Conservation (phyloP, 805 yeast genomes). For the Candida sakaeoensis region DNA sequence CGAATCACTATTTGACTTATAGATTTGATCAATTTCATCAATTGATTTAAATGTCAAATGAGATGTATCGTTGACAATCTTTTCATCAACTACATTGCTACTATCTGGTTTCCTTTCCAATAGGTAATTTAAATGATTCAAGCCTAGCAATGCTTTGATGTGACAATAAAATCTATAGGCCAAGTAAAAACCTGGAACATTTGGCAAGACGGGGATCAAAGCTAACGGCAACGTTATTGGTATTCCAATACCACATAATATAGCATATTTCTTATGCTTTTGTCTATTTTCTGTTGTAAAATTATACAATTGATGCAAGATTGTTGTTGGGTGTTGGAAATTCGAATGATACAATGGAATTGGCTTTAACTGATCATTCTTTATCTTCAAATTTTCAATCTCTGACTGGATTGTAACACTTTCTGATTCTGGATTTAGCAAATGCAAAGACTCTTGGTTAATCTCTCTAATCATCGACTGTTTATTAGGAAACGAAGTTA, state of each 20-base stretch:
- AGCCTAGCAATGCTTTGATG: conserved; percentile 72
- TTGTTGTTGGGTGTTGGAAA: conserved; percentile 28
- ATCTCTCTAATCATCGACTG: conserved; percentile 51
- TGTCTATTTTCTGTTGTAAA: conserved; percentile 44
- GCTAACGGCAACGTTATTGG: conserved; percentile 83
- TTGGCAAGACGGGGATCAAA: conserved; percentile 81
- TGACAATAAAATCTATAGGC: conserved; percentile 82
- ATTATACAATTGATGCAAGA: conserved; percentile 36
- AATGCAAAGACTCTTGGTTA: conserved; percentile 21
- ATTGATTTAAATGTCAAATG: conserved; percentile 20
- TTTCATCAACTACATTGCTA: conserved; percentile 5
- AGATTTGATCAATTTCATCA: conserved; percentile 17
- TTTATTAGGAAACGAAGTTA: conserved; percentile 73
- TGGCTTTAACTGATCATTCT: conserved; percentile 30
- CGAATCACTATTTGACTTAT: conserved; percentile 7
- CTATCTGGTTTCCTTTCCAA: conserved; percentile 25
- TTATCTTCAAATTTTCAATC: conserved; percentile 22
- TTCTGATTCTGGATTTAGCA: background rate
- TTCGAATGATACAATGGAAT: conserved; percentile 39
- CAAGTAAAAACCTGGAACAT: conserved; percentile 86
- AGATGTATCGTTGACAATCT: conserved; percentile 14
- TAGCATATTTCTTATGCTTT: conserved; percentile 54
- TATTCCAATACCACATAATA: conserved; percentile 52
- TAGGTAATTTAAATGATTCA: conserved; percentile 59
- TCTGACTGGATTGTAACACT: conserved; percentile 21